A percentile compares a stretch with the other conserved stretches of the same genome.
These are phyloP conservation scores for Pelargonium nanum DNA, from an alignment of 345 rosid genomes.

Conservation along the genomic window DNA sequence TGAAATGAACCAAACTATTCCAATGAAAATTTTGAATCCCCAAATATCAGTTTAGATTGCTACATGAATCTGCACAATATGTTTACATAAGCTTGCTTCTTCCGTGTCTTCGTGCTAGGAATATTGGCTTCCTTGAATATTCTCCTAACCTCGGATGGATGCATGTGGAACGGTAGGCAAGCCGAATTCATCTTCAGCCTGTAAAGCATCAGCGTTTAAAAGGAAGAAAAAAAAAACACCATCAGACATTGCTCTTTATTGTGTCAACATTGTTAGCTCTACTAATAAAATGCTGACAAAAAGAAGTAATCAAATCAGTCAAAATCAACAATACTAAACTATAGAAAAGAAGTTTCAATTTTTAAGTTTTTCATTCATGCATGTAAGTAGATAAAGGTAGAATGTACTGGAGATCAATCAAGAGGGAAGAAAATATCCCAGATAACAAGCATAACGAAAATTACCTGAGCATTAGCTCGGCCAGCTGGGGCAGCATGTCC, in stretches of 20 bases:
- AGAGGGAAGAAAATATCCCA: not conserved
- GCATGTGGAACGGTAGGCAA: slow-evolving; percentile 85
- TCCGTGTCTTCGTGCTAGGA: not conserved
- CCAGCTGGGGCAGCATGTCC: slow-evolving; percentile 49
- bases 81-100: slow-evolving; percentile 8
- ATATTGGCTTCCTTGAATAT: too few relatives aligned
- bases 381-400: not conserved
- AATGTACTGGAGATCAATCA: not conserved
- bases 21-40: not conserved
- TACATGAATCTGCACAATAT: slow-evolving; percentile 11
- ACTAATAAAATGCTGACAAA: not conserved
- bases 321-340: too few relatives aligned
- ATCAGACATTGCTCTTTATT: not conserved
- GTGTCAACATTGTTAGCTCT: not conserved
- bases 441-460: not conserved
- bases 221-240: not conserved
- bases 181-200: slow-evolving; percentile 87
- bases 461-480: slow-evolving; percentile 59
- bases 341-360: not conserved
- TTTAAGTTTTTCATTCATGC: not conserved
- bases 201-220: slow-evolving; percentile 14
- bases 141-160: slow-evolving; percentile 50
- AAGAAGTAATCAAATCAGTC: too few relatives aligned
- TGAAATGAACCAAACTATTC: slow-evolving; percentile 4
- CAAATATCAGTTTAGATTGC: slow-evolving; percentile 5